Evolutionary conservation across 768 basidiomycete genomes (phyloP), one percentile per base, ranked within the genome.

Genomic region (Lactarius quietus): DNA sequence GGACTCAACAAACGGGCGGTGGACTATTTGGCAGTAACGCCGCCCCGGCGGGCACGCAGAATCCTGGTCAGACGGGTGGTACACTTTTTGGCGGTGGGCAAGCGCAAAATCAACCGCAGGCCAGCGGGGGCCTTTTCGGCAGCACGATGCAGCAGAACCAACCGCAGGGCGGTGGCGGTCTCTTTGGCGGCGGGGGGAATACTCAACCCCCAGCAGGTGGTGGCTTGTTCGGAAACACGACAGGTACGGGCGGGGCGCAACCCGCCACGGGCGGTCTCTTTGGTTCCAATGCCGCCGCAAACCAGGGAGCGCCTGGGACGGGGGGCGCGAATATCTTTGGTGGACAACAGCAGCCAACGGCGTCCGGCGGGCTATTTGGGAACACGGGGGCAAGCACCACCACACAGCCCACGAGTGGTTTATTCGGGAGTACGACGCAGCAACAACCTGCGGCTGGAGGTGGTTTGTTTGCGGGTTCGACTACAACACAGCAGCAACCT

Each of bases 161-260:
- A 39, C 45, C 56, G 23, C 64, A 55, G 36, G 14, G 28, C 26
- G 59, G 41, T 18, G 63, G 57, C 7, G 39, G 59, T 20, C 64
- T 61, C 36, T 65, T 65, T 28, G 64, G 43, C 28, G n/a, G 20
- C 28, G n/a, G 20, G 20, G 29, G 26, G 8, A 29, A n/a, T 9
- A 36, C 35, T 14, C 68, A 61, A 51, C 64, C 64, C 43, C 58
- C 57, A 52, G 39, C 71, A 4, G 66, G 74, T 20, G 72, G 73
- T 14, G 72, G 76, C 8, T 59, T 77, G 64, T 76, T 75, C 63
- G 74, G 75, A 10, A 73, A 45, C 56, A 66, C 72, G 17, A 54
- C 52, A 51, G 58, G 67, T n/a, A 64, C 66, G 53, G 39, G 60
- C 7, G 59, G 61, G 10, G 29, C 55, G 12, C 54, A 59, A 15